Conservation (phyloP, 2,329 filamentous ascomycete genomes). For the Stachybotrys elegans region DNA sequence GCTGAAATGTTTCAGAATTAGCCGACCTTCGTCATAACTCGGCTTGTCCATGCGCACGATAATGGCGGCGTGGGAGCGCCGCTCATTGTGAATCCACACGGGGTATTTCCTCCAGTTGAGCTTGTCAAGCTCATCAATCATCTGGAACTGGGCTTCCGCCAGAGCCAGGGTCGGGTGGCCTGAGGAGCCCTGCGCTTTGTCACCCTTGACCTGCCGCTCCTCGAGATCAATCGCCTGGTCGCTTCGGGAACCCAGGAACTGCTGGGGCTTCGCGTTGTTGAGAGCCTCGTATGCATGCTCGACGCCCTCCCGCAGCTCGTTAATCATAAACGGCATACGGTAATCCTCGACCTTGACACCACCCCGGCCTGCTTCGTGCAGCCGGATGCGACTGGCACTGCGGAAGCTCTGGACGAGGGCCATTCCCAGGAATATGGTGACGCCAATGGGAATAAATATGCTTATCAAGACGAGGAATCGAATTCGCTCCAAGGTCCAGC, state of each 20-base stretch:
- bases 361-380: constrained; percentile 68
- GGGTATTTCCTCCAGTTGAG: constrained; percentile 60
- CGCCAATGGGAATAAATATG: constrained; percentile 63
- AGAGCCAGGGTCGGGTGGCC: constrained; percentile 72
- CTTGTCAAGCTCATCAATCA: constrained; percentile 72
- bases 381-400: constrained; percentile 67
- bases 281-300: constrained; percentile 74
- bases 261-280: constrained; percentile 62
- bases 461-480: constrained; percentile 62
- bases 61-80: constrained; percentile 87
- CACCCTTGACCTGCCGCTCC: constrained; percentile 36
- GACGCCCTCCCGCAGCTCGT: constrained; percentile 68
- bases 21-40: constrained; percentile 67
- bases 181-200: constrained; percentile 35
- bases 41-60: constrained; percentile 69
- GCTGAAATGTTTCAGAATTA: constrained; percentile 79
- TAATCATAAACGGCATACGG: constrained; percentile 69
- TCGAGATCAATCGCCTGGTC: constrained; percentile 30
- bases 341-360: constrained; percentile 67
- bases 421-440: constrained; percentile 69
- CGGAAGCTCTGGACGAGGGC: constrained; percentile 70
- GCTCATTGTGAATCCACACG: constrained; percentile 69
- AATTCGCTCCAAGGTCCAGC: constrained; percentile 52
- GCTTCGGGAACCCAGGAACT: constrained; percentile 61
- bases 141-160: constrained; percentile 74